Conservation (phyloP, 495 filamentous ascomycete species). For the Staphylotrichum longicolle region DNA sequence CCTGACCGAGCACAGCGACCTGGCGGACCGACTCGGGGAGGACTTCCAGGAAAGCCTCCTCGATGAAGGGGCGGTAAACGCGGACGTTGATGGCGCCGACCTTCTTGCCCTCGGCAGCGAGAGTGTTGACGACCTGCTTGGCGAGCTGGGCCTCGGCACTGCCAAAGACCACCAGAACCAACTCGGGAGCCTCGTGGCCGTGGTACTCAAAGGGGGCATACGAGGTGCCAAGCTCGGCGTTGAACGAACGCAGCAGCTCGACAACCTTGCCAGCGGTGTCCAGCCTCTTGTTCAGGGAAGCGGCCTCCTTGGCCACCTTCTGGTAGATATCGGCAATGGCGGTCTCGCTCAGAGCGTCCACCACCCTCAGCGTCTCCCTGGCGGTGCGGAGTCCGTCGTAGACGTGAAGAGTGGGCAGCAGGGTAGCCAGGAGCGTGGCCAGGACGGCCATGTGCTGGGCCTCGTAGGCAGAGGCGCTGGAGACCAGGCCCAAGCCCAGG, state of each 20-base stretch:
- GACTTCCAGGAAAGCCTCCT: constrained; percentile 82
- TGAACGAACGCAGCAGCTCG: constrained; percentile 75
- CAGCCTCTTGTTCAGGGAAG: constrained; percentile 65
- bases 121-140: constrained; percentile 71
- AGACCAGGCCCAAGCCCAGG: constrained; percentile 79
- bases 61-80: constrained; percentile 90
- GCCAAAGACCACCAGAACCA: constrained; percentile 87
- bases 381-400: constrained; percentile 89
- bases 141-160: constrained; percentile 84
- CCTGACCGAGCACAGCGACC: constrained; percentile 67
- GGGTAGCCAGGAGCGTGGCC: constrained; percentile 73
- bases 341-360: constrained; percentile 74
- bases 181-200: constrained; percentile 73
- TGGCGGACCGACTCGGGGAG: constrained; percentile 72
- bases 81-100: constrained; percentile 88
- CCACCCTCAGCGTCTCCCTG: constrained; percentile 79
- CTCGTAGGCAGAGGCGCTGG: constrained; percentile 83
- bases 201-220: constrained; percentile 93
- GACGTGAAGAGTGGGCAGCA: constrained; percentile 83
- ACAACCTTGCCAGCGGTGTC: constrained; percentile 71
- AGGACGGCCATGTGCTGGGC: constrained; percentile 94
- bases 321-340: constrained; percentile 70
- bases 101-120: constrained; percentile 67
- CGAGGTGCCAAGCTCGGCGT: constrained; percentile 87
- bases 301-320: constrained; percentile 57